phyloP scores from a whole-genome alignment of 108 stramenopile genomes.

The Pseudonitzschia pungens region DNA sequence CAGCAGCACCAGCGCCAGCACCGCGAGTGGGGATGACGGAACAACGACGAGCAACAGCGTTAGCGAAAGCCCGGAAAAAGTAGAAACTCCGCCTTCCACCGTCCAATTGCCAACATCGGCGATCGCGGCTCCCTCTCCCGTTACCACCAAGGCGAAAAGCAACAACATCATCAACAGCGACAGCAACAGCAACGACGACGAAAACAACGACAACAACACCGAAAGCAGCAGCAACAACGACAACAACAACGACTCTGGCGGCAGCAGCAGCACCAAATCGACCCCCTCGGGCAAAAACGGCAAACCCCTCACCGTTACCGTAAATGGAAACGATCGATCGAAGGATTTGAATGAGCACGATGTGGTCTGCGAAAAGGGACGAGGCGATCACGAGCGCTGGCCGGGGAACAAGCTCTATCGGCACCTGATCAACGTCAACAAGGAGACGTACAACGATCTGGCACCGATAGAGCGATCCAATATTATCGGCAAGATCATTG shows the following conservation, averaged over 20 bases:
- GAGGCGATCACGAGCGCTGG: constrained; percentile 45
- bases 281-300: not conserved
- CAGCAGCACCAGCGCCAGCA: constrained; percentile 2
- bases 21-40: not conserved
- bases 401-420: constrained; percentile 38
- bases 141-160: constrained; percentile 4
- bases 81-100: not conserved
- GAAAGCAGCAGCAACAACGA: not conserved
- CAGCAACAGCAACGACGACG: not conserved
- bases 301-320: constrained; percentile 10
- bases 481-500: constrained; percentile 32
- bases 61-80: not conserved
- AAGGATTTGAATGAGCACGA: constrained; percentile 36
- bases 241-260: not conserved
- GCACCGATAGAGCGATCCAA: constrained; percentile 37
- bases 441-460: constrained; percentile 42
- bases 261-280: not conserved
- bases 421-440: constrained; percentile 29
- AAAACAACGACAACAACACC: not conserved
- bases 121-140: constrained; percentile 3
- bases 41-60: not conserved
- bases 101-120: constrained; percentile 1
- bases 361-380: constrained; percentile 45
- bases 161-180: not conserved
- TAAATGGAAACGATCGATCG: constrained; percentile 27